Evolutionary conservation across 352 stramenopile genomes (phyloP).

Genomic region (Globisporangium orthogonon): DNA sequence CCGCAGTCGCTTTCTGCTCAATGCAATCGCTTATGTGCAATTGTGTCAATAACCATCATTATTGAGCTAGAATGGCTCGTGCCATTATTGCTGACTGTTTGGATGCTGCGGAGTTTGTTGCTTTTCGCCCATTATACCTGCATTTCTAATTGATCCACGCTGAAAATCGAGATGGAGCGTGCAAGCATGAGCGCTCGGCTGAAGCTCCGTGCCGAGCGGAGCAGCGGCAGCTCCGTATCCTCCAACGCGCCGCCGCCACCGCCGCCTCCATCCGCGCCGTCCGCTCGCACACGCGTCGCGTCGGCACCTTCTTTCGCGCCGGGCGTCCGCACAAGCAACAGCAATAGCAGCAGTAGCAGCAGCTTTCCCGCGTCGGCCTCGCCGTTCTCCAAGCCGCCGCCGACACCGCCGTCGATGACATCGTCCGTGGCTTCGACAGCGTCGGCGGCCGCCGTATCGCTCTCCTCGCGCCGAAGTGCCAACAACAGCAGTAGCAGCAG

Average conservation of each 20-base stretch:
- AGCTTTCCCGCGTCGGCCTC: slow-evolving; percentile 2
- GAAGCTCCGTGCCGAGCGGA: slow-evolving; percentile 31
- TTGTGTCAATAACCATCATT: too few relatives aligned
- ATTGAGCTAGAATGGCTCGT: too few relatives aligned
- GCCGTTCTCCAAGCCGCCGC: slow-evolving; percentile 9
- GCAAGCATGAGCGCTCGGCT: slow-evolving; percentile 24
- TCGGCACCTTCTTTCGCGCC: background rate
- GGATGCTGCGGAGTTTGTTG: too few relatives aligned
- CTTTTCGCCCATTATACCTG: too few relatives aligned
- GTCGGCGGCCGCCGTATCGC: slow-evolving; percentile 22
- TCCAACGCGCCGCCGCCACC: background rate
- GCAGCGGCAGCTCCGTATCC: background rate
- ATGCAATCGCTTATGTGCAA: too few relatives aligned
- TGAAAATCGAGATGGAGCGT: background rate
- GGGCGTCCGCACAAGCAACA: background rate
- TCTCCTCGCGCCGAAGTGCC: slow-evolving; percentile 18
- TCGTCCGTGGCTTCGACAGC: slow-evolving; percentile 12
- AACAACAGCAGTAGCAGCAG: slow-evolving; percentile 15
- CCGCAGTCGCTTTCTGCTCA: too few relatives aligned
- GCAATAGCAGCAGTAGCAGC: slow-evolving; percentile 4
- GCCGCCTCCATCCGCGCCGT: slow-evolving; percentile 1
- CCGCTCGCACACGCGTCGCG: background rate
- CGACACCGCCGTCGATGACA: slow-evolving; percentile 5
- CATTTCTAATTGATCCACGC: too few relatives aligned
- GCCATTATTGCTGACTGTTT: too few relatives aligned